These are phyloP conservation scores for Fusarium sp. DNA, from an alignment of 2,329 filamentous ascomycete species.

Conservation along the genomic window DNA sequence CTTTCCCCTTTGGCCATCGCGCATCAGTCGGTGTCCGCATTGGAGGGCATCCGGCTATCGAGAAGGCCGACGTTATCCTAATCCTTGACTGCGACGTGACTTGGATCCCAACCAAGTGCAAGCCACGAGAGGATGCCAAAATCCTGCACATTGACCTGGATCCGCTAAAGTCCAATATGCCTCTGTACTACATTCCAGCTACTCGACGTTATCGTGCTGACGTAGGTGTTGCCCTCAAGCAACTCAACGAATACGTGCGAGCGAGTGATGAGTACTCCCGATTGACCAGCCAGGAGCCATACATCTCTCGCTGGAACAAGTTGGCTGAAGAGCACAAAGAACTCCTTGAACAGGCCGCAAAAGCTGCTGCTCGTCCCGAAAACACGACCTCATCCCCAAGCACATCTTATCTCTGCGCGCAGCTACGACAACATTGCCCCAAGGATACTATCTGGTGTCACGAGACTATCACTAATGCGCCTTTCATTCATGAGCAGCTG, in stretches of 20 bases:
- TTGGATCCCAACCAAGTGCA: slow-evolving; percentile 82
- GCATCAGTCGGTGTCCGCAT: background rate
- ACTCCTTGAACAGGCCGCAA: background rate
- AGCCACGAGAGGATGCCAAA: slow-evolving; percentile 58
- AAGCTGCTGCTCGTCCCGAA: background rate
- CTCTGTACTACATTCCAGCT: slow-evolving; percentile 74
- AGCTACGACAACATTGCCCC: slow-evolving; percentile 31
- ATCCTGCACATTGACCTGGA: slow-evolving; percentile 72
- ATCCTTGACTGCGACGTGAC: slow-evolving; percentile 90
- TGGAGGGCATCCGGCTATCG: slow-evolving; percentile 76
- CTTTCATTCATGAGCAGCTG: slow-evolving; percentile 73
- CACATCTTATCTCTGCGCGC: background rate
- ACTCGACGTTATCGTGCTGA: slow-evolving; percentile 73
- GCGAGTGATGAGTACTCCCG: background rate
- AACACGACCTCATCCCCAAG: background rate
- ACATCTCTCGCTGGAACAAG: background rate
- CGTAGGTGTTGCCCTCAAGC: slow-evolving; percentile 65
- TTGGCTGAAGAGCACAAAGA: background rate
- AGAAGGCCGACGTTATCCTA: slow-evolving; percentile 81
- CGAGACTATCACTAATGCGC: slow-evolving; percentile 77
- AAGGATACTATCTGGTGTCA: slow-evolving; percentile 72
- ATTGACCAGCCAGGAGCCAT: background rate
- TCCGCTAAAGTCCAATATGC: slow-evolving; percentile 75
- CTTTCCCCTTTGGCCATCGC: slow-evolving; percentile 63
- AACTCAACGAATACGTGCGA: slow-evolving; percentile 4